Percentiles rank a stretch among this genome's conserved stretches.
These are phyloP conservation scores for Boletus rubescentipes DNA, from an alignment of 768 basidiomycete species.

Conservation along the genomic window DNA sequence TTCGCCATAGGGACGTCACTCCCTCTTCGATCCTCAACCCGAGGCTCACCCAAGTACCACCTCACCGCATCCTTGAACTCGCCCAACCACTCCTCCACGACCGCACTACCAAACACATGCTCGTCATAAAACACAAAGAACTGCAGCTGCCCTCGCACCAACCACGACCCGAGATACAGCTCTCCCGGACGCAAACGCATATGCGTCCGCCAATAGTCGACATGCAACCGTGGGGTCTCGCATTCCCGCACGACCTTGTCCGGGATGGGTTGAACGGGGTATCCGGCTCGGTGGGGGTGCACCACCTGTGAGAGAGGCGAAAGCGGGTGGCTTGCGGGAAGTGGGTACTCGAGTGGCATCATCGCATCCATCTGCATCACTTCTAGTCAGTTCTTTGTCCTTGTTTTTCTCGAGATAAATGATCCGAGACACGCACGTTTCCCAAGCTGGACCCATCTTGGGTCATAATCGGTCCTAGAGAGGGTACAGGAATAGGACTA, in stretches of 20 bases:
- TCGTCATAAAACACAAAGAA: neutral
- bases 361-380: conserved; percentile 33
- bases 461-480: conserved; percentile 16
- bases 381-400: neutral
- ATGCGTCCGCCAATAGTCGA: conserved; percentile 19
- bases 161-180: conserved; percentile 44
- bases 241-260: neutral
- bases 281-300: conserved; percentile 8
- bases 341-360: conserved; percentile 37
- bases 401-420: neutral
- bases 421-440: conserved; percentile 33
- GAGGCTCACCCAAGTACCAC: no score
- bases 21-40: no score
- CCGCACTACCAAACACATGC: no score
- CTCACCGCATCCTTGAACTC: no score
- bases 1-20: no score
- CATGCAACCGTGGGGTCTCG: conserved; percentile 2
- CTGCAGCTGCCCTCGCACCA: neutral
- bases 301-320: conserved; percentile 22
- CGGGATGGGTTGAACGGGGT: neutral
- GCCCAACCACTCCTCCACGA: no score
- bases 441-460: conserved; percentile 28
- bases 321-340: conserved; percentile 13
- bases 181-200: conserved; percentile 45
- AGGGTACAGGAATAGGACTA: neutral